Evolutionary conservation across 2,329 filamentous ascomycete genomes (phyloP), one percentile per base, ranked within the genome.

Genomic region (Berkeleyomyces basicola): DNA sequence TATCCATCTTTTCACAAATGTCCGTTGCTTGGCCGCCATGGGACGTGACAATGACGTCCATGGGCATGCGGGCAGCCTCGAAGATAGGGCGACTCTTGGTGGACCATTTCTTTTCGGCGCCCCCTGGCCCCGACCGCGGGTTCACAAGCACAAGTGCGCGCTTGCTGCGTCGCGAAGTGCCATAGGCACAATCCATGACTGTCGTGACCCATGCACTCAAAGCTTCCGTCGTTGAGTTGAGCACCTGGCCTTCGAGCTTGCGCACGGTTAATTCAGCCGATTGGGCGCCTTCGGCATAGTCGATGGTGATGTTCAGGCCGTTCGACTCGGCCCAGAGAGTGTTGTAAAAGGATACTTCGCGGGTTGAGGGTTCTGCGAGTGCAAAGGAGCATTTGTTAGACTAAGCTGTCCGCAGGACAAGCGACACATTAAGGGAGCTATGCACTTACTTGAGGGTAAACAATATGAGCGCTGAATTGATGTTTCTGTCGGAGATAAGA

Each of bases 91-190:
- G 84, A 55, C 91, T 87, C 66, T 92, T 80, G 53, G 79, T 80
- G 63, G 84, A 76, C 80, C 90, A 97, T 66, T 84, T 79, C 70
- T 83, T 87, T 65, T 82, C 75, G 1, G 90, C 92, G 49, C 74
- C 75, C 47, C 92, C 92, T 49, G 90, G 87, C 0, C 93, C 93
- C 11, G 90, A 89, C 68, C 91, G 87, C 0, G 93, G 93, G 72
- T 99, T 99, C 66, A 99, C 80, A 51, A 97, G 76, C 10, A 97
- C 84, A 72, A 93, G 95, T 66, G 93, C 84, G 57, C 89, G 83
- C 72, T 90, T 93, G 64, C 78, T 80, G 61, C 79, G 80, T 69
- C 86, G 82, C 1, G 87, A 80, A 6, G 75, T 62, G 76, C 85
- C 75, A 69, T 96, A 96, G 33, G 91, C 83, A 57, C 79, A 79